Conservation (phyloP, 257 asterid genomes). For the Nicotiana obtusifolia region DNA sequence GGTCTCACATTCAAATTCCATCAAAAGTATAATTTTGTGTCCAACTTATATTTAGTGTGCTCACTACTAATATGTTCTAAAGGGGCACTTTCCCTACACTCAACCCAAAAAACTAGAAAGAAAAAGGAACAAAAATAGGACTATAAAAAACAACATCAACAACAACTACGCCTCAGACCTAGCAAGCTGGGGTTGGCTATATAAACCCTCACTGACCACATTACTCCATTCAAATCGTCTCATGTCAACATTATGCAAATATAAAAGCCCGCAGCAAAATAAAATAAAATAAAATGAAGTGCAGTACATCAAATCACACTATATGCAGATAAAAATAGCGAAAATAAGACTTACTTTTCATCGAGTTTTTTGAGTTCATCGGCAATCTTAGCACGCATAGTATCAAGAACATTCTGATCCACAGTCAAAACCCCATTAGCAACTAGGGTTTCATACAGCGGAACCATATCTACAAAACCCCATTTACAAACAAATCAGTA, state of each 20-base stretch:
- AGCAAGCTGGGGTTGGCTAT: too few relatives aligned
- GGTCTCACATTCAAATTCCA: background rate
- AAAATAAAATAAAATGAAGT: background rate
- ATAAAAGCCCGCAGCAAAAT: background rate
- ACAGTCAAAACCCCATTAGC: slow-evolving; percentile 45
- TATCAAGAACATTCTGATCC: slow-evolving; percentile 64
- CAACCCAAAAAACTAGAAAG: background rate
- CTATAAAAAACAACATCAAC: too few relatives aligned
- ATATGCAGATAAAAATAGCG: background rate
- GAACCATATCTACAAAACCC: slow-evolving; percentile 58
- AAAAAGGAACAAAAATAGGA: background rate
- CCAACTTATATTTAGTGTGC: background rate
- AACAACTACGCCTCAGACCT: too few relatives aligned
- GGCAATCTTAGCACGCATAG: slow-evolving; percentile 61
- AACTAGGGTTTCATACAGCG: slow-evolving; percentile 73
- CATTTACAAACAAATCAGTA: background rate
- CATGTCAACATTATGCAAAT: too few relatives aligned
- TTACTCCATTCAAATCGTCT: too few relatives aligned
- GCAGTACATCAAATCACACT: background rate
- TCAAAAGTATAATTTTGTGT: background rate
- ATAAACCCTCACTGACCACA: too few relatives aligned
- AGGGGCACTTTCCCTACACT: background rate
- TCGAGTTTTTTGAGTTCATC: slow-evolving; percentile 70
- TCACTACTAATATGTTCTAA: background rate
- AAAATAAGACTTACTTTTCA: slow-evolving; percentile 51